These are phyloP conservation scores for Dianthus caryophyllus DNA, from an alignment of 148 eudicot genomes.

Conservation along the genomic window DNA sequence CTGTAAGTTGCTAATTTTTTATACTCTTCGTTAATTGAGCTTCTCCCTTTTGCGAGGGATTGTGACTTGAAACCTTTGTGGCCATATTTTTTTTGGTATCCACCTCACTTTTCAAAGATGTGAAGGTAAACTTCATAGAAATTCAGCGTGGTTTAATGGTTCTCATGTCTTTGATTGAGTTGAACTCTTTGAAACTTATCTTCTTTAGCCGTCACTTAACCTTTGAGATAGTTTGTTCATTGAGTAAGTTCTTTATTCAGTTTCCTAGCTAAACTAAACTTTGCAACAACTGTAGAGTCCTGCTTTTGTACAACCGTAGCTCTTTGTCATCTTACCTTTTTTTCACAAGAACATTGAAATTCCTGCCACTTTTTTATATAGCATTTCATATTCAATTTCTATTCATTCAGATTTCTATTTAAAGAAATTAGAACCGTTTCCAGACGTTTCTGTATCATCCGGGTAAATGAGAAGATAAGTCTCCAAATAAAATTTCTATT, in stretches of 20 bases:
- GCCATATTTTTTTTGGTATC: neutral
- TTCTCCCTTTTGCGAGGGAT: neutral
- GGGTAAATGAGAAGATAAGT: neutral
- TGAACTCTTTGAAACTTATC: neutral
- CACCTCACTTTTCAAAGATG: neutral
- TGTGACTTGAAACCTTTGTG: neutral
- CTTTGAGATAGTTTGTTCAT: neutral
- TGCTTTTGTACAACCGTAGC: too few relatives aligned
- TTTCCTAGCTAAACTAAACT: neutral
- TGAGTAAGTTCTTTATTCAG: neutral
- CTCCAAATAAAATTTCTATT: neutral
- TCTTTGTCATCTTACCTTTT: too few relatives aligned
- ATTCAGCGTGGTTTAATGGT: neutral
- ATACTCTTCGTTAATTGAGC: neutral
- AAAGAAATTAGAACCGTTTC: neutral
- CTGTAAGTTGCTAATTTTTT: slow-evolving; percentile 52
- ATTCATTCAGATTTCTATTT: too few relatives aligned
- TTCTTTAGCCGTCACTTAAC: neutral
- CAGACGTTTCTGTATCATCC: neutral
- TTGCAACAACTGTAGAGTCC: neutral
- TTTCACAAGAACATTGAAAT: neutral
- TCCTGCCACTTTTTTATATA: neutral
- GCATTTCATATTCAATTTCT: too few relatives aligned
- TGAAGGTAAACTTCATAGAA: neutral
- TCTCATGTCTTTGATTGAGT: neutral